Conservation (phyloP, 2,329 filamentous ascomycete genomes). For the Alternaria tenuissima region DNA sequence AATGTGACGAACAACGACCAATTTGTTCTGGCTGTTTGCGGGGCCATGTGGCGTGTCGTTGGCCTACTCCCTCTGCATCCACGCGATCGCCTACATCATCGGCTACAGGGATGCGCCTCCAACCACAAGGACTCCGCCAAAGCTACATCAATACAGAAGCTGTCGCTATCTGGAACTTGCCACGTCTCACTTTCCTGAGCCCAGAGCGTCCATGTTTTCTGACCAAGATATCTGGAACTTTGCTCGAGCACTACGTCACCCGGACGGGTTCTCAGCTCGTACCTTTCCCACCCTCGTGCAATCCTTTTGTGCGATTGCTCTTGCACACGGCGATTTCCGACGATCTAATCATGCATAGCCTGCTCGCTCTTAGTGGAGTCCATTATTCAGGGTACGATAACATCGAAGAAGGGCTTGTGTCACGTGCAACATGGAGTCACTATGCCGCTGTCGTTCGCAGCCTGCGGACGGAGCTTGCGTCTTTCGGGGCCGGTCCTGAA, state of each 20-base stretch:
- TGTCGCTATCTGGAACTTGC: too few relatives aligned
- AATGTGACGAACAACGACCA: not conserved
- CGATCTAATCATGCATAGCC: not conserved
- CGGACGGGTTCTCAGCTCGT: too few relatives aligned
- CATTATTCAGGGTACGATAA: not conserved
- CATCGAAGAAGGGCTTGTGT: not conserved
- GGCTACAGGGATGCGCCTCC: too few relatives aligned
- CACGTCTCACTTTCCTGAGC: too few relatives aligned
- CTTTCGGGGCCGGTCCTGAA: rapidly evolving
- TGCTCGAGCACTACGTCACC: too few relatives aligned
- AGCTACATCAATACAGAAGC: too few relatives aligned
- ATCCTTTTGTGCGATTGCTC: not conserved
- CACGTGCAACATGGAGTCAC: not conserved
- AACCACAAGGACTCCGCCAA: too few relatives aligned
- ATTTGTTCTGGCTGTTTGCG: not conserved
- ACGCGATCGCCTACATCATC: rapidly evolving
- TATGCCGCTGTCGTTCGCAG: not conserved
- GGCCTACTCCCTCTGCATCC: not conserved
- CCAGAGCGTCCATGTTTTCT: not conserved
- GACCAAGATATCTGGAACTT: too few relatives aligned
- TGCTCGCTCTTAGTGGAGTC: not conserved
- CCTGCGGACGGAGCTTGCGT: not conserved
- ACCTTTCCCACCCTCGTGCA: not conserved
- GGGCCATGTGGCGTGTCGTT: not conserved
- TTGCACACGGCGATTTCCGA: not conserved